These are phyloP conservation scores for Apophysomyces elegans DNA, from an alignment of 371 early-diverging fungal species.

Conservation along the genomic window DNA sequence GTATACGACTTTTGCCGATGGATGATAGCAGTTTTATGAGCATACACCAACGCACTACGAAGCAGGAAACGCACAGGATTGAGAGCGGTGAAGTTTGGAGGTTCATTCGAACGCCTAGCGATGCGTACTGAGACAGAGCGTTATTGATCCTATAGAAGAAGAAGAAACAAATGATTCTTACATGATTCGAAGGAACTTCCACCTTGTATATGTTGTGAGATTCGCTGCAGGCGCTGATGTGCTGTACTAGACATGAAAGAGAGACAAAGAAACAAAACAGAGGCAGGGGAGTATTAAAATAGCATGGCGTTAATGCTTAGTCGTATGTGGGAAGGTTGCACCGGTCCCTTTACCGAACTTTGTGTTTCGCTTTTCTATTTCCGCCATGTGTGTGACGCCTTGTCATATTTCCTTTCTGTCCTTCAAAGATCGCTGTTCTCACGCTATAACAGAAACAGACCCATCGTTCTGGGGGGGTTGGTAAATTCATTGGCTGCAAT, in stretches of 20 bases:
- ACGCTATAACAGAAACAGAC: no score
- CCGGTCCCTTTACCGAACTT: not conserved
- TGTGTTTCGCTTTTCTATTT: no score
- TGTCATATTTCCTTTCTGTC: no score
- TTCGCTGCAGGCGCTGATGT: not conserved
- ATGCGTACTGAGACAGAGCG: slow-evolving; percentile 29
- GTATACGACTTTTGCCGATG: slow-evolving; percentile 44
- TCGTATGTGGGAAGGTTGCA: slow-evolving; percentile 5
- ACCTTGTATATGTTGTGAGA: slow-evolving; percentile 1
- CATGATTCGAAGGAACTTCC: not conserved
- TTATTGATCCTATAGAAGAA: not conserved
- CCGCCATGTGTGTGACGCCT: no score
- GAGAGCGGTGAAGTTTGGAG: slow-evolving; percentile 27
- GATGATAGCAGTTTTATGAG: slow-evolving; percentile 53
- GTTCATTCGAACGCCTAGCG: slow-evolving; percentile 26
- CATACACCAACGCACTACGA: slow-evolving; percentile 55
- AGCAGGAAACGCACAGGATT: slow-evolving; percentile 61
- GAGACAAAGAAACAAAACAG: not conserved
- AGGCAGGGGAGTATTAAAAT: not conserved
- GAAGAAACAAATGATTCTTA: not conserved
- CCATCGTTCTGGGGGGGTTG: no score
- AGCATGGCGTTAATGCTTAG: not conserved
- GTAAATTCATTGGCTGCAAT: no score
- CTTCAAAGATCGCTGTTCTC: no score
- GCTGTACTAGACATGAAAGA: slow-evolving; percentile 1